These are phyloP conservation scores for Oemleria cerasiformis DNA, from an alignment of 306 rosid genomes.

Conservation along the genomic window DNA sequence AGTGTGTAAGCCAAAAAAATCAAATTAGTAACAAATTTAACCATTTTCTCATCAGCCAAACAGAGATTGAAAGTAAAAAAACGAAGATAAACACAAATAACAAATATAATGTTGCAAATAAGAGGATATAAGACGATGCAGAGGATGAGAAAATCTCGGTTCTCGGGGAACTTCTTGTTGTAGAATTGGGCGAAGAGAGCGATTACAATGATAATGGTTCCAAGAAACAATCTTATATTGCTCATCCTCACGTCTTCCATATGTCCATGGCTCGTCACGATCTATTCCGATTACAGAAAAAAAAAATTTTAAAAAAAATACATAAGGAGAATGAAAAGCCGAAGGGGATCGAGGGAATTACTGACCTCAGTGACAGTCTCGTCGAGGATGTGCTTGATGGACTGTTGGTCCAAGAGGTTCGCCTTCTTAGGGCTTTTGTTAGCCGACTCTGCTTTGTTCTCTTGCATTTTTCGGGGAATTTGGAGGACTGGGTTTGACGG, in stretches of 20 bases:
- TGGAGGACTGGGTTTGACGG: constrained; percentile 10
- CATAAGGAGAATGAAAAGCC: neutral
- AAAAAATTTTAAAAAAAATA: neutral
- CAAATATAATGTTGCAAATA: neutral
- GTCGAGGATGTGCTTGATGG: constrained; percentile 84
- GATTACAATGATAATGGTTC: constrained; percentile 63
- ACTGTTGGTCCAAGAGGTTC: constrained; percentile 78
- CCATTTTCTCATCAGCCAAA: constrained; percentile 16
- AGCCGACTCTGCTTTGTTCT: constrained; percentile 33
- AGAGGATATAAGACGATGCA: constrained; percentile 90
- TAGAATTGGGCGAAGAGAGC: constrained; percentile 92
- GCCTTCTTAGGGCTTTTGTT: constrained; percentile 69
- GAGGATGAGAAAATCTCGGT: constrained; percentile 66
- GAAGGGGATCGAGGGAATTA: neutral
- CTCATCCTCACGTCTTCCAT: constrained; percentile 87
- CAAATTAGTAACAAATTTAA: neutral
- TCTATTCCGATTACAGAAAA: constrained; percentile 30
- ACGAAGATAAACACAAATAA: neutral
- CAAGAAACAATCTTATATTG: constrained; percentile 60
- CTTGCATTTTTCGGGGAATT: constrained; percentile 19
- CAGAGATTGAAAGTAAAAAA: neutral
- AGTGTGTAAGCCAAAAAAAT: neutral
- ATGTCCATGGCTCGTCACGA: constrained; percentile 71
- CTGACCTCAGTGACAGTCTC: constrained; percentile 83
- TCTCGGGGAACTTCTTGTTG: constrained; percentile 93